A percentile compares a stretch with the other conserved stretches of the same genome.
Evolutionary conservation across 1,139 yeast genomes (phyloP).

Genomic region (Suhomyces atakaporum): DNA sequence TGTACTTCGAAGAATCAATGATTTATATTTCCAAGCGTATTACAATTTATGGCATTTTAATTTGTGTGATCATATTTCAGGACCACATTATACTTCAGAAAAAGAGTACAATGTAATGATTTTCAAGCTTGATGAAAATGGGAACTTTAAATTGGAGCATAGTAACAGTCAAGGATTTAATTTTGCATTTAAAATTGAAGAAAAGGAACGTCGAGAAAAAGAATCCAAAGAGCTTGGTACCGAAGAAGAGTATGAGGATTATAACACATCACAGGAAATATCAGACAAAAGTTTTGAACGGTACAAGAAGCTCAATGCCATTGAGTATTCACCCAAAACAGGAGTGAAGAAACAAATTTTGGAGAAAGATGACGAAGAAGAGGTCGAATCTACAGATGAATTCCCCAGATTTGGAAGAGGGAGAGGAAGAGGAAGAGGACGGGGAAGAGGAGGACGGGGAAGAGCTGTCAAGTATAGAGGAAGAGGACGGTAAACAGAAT

Average conservation of each 20-base stretch:
- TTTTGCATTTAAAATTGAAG: slow-evolving; percentile 28
- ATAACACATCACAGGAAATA: slow-evolving; percentile 12
- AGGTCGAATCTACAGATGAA: slow-evolving; percentile 13
- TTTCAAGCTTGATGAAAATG: slow-evolving; percentile 26
- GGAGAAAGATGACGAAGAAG: slow-evolving; percentile 15
- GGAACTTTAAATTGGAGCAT: slow-evolving; percentile 32
- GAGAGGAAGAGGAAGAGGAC: slow-evolving; percentile 24
- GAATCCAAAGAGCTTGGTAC: slow-evolving; percentile 5
- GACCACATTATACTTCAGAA: slow-evolving; percentile 1
- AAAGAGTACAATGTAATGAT: slow-evolving; percentile 28
- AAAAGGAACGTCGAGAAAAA: slow-evolving; percentile 7
- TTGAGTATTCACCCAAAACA: slow-evolving; percentile 18
- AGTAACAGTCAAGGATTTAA: slow-evolving; percentile 39
- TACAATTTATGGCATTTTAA: slow-evolving; percentile 80
- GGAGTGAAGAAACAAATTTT: slow-evolving; percentile 15
- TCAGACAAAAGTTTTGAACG: slow-evolving; percentile 6
- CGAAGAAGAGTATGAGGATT: slow-evolving; percentile 11
- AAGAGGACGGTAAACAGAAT: slow-evolving; percentile 9
- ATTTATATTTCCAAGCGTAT: slow-evolving; percentile 61
- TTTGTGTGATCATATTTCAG: slow-evolving; percentile 51
- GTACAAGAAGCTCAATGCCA: slow-evolving; percentile 11
- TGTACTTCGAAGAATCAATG: slow-evolving; percentile 45
- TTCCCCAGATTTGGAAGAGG: slow-evolving; percentile 12
- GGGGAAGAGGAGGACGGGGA: slow-evolving; percentile 17
- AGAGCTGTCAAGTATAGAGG: slow-evolving; percentile 14